Evolutionary conservation across 2,329 filamentous ascomycete species (phyloP), one percentile per base, ranked within the genome.

Genomic region (Leptosphaerulina australis): DNA sequence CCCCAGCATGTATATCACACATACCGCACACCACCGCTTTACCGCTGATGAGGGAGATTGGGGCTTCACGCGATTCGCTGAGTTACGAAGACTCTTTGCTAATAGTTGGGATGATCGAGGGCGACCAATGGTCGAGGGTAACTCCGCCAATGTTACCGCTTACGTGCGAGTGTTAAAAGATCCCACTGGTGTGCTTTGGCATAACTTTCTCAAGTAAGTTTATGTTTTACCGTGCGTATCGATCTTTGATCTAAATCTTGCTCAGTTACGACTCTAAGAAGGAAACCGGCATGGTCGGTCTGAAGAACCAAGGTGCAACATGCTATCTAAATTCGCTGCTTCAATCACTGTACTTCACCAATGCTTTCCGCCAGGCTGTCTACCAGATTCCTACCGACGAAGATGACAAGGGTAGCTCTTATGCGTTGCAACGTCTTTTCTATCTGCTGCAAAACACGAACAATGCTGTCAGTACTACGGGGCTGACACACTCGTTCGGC

Each of bases 1-100:
- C 64, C 93, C 94, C n/a, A 86, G 85, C 56, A 83, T 97, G 63
- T 91, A 88, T 72, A 74, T 82, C 29, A 81, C 81, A 40, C 88
- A 96, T 64, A 81, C 80, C 33, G 94, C 94, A n/a, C 91, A 92
- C 63, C 94, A 99, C 71, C 88, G 94, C 51, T 99, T 97, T 74
- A 97, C 91, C 3, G 90, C 89, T 57, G 94, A 97, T 33, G 94
- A 99, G 74, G 91, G 91, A 18, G 94, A 99, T 67, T 99, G 94
- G 94, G 94, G 94, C 1, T 99, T 99, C 72, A 99, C 94, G n/a
- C 81, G 93, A 47, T 99, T 97, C 69, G 86, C 91, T 10, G 94
- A 97, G 71, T 82, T 96, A 39, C 83, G 91, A 44, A 88, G 86
- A 66, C 87, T 97, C 71, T 96, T 97, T 69, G 87, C 87, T 53